Evolutionary conservation across 139 green algal genomes (phyloP).

Genomic region (Edaphochlamys debaryana): DNA sequence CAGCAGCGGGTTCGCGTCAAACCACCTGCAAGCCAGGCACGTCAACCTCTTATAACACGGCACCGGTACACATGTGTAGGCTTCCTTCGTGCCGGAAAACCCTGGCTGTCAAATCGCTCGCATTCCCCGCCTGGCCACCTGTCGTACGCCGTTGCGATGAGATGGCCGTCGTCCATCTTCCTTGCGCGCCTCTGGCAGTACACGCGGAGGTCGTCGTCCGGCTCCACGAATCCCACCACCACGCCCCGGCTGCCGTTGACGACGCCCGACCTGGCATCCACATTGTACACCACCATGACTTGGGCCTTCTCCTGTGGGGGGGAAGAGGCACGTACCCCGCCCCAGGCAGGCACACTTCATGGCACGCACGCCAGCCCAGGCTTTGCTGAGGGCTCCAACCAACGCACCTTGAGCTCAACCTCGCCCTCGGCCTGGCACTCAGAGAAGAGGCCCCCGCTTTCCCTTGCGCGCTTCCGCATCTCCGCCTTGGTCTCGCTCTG

Average conservation of each 20-base stretch:
- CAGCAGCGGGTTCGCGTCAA: not conserved
- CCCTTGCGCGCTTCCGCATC: not conserved
- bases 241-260: conserved; percentile 77
- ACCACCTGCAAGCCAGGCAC: conserved; percentile 1
- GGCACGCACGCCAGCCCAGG: not conserved
- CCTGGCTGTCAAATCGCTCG: not conserved
- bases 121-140: not conserved
- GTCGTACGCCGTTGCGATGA: too few species aligned
- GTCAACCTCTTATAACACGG: too few species aligned
- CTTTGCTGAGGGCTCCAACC: not conserved
- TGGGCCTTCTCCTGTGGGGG: conserved; percentile 62
- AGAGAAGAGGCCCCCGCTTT: not conserved
- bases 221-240: not conserved
- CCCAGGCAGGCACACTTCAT: too few species aligned
- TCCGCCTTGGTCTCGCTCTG: not conserved
- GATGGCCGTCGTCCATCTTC: too few species aligned
- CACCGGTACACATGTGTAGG: not conserved
- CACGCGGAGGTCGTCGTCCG: not conserved
- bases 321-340: too few species aligned
- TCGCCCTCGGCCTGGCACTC: not conserved
- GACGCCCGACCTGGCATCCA: conserved; percentile 48
- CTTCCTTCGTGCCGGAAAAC: not conserved
- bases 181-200: too few species aligned
- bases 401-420: conserved; percentile 17
- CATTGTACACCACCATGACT: conserved; percentile 65